These are phyloP conservation scores for Nitzschia putrida DNA, from an alignment of 108 stramenopile genomes.

Conservation along the genomic window DNA sequence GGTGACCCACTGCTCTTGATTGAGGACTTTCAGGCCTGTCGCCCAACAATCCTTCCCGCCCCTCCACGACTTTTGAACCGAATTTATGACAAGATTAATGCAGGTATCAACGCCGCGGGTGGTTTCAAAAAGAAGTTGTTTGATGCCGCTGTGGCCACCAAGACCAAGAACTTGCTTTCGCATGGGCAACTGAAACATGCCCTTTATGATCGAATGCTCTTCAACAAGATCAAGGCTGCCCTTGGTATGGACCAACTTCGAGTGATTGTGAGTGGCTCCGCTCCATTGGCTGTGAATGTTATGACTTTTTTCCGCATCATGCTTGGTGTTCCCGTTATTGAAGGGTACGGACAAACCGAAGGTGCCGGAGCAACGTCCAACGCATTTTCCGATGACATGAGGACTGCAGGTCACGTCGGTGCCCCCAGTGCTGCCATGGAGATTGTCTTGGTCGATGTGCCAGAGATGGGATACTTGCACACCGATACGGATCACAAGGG, in stretches of 20 bases:
- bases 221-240: conserved; percentile 88
- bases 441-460: conserved; percentile 87
- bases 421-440: conserved; percentile 81
- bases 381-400: conserved; percentile 65
- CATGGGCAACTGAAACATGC: conserved; percentile 71
- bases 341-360: conserved; percentile 98
- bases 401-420: conserved; percentile 93
- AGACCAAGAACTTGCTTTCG: conserved; percentile 62
- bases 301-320: conserved; percentile 92
- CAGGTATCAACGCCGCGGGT: conserved; percentile 83
- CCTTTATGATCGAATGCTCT: conserved; percentile 92
- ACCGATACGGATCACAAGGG: conserved; percentile 84
- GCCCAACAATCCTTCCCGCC: conserved; percentile 88
- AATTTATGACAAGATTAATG: conserved; percentile 88
- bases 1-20: conserved; percentile 81
- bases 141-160: conserved; percentile 82
- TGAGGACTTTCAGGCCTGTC: conserved; percentile 87
- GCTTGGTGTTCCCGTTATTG: conserved; percentile 89
- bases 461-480: conserved; percentile 93
- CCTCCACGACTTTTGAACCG: conserved; percentile 95
- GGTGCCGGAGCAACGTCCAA: conserved; percentile 81
- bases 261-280: conserved; percentile 88
- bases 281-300: conserved; percentile 84
- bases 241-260: conserved; percentile 90
- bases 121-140: conserved; percentile 90